Percentiles rank a stretch among this genome's conserved stretches.
phyloP scores from a whole-genome alignment of 1,284 basidiomycete species.

The Cystobasidium sp. region DNA sequence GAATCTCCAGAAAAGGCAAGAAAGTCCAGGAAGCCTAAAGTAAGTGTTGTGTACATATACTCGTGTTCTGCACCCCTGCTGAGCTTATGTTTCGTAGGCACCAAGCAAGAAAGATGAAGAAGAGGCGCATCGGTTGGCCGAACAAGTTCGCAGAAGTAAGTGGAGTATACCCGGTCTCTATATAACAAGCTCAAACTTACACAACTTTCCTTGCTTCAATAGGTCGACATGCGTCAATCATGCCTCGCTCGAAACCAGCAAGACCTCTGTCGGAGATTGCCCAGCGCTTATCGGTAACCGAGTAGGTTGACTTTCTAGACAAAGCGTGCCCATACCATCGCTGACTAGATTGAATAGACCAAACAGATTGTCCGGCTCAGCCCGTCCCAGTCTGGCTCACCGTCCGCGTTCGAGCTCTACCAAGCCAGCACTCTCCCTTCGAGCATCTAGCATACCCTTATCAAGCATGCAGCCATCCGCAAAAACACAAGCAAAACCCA shows the following conservation, averaged over 20 bases:
- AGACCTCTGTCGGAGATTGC: constrained; percentile 39
- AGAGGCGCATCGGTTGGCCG: constrained; percentile 12
- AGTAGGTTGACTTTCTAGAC: not conserved
- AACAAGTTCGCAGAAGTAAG: constrained; percentile 20
- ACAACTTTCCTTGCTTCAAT: not conserved
- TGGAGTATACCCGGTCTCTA: not conserved
- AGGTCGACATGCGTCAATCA: constrained; percentile 32
- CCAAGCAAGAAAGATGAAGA: constrained; percentile 29
- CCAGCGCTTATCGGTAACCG: not conserved
- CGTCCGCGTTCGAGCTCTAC: constrained; percentile 10
- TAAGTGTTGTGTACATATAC: constrained; percentile 7
- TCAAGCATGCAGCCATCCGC: constrained; percentile 6
- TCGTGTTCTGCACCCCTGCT: not conserved
- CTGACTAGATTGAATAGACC: not conserved
- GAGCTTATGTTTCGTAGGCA: not conserved
- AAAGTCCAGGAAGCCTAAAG: constrained; percentile 25
- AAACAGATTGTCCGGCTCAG: constrained; percentile 1
- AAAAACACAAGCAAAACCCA: not conserved
- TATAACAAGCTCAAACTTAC: not conserved
- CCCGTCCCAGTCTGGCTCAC: constrained; percentile 4
- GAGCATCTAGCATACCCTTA: constrained; percentile 7
- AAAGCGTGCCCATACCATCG: not conserved
- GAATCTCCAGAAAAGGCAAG: not conserved
- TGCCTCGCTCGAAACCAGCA: constrained; percentile 32
- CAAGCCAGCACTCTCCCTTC: constrained; percentile 17